phyloP scores from a whole-genome alignment of 108 stramenopile genomes.

The Cyclotella distinguenda region DNA sequence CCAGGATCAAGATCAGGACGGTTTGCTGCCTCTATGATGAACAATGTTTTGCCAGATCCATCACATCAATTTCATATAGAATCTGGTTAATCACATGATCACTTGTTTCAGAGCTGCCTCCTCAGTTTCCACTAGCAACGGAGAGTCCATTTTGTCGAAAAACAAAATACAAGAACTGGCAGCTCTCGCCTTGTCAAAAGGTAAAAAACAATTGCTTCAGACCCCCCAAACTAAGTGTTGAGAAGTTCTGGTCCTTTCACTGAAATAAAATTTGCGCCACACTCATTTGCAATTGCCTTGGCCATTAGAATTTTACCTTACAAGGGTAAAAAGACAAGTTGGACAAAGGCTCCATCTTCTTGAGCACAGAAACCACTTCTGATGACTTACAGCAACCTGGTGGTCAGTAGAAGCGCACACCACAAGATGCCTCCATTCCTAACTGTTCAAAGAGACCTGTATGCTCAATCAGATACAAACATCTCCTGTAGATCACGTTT shows the following conservation, averaged over 20 bases:
- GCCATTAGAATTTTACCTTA: slow-evolving; percentile 97
- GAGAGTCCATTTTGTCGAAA: slow-evolving; percentile 99
- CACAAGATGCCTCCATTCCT: slow-evolving; percentile 95
- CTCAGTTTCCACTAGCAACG: too few species aligned
- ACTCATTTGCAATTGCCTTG: slow-evolving; percentile 99
- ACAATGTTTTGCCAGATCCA: slow-evolving; percentile 96
- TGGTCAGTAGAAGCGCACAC: slow-evolving; percentile 97
- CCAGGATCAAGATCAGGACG: slow-evolving; percentile 99
- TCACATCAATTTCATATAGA: slow-evolving; percentile 97
- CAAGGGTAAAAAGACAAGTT: neutral
- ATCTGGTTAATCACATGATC: slow-evolving; percentile 99
- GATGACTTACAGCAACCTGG: neutral
- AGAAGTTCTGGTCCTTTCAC: slow-evolving; percentile 99
- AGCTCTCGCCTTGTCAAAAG: slow-evolving; percentile 99
- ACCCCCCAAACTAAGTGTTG: slow-evolving; percentile 99
- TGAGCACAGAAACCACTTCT: neutral
- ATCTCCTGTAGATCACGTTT: slow-evolving; percentile 99
- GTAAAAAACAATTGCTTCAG: slow-evolving; percentile 98
- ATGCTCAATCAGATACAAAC: slow-evolving; percentile 98
- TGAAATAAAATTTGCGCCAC: slow-evolving; percentile 99
- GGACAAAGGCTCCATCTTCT: too few species aligned
- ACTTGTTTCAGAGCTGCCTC: slow-evolving; percentile 94
- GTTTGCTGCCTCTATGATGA: slow-evolving; percentile 99
- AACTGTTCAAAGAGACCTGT: slow-evolving; percentile 95
- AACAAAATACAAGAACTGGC: slow-evolving; percentile 99